Conservation (phyloP, 2,329 filamentous ascomycete genomes). For the Penicillium sp. region DNA sequence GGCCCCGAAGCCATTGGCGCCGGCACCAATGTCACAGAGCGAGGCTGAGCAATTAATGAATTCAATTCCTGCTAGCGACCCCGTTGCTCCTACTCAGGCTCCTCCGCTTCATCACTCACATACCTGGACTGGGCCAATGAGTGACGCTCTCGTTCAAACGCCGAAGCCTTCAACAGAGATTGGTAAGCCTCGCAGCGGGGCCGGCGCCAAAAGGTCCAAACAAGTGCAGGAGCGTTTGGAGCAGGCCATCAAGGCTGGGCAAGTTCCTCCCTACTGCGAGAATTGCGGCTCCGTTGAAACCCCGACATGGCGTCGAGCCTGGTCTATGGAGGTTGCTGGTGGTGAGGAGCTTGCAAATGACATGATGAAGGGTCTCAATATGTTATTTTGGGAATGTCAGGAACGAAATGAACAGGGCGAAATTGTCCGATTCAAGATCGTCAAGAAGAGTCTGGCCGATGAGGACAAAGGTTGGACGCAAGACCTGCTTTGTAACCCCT, state of each 20-base stretch:
- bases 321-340: slow-evolving; percentile 69
- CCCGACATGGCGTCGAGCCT: slow-evolving; percentile 92
- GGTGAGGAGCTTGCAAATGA: slow-evolving; percentile 65
- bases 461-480: slow-evolving; percentile 69
- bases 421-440: slow-evolving; percentile 64
- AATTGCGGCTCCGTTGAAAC: slow-evolving; percentile 96
- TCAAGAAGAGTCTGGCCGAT: slow-evolving; percentile 65
- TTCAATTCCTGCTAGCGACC: slow-evolving; percentile 50
- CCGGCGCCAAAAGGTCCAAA: slow-evolving; percentile 62
- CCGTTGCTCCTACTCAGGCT: slow-evolving; percentile 31
- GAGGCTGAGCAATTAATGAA: slow-evolving; percentile 31
- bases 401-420: slow-evolving; percentile 60
- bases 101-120: slow-evolving; percentile 40
- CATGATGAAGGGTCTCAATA: slow-evolving; percentile 65
- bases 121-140: slow-evolving; percentile 44
- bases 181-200: slow-evolving; percentile 44
- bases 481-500: slow-evolving; percentile 85
- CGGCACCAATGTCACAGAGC: slow-evolving; percentile 35
- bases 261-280: slow-evolving; percentile 81
- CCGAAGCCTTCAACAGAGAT: slow-evolving; percentile 33
- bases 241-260: slow-evolving; percentile 64
- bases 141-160: slow-evolving; percentile 42
- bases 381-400: slow-evolving; percentile 68
- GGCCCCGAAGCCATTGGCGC: slow-evolving; percentile 37
- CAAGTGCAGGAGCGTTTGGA: slow-evolving; percentile 55